phyloP scores from a whole-genome alignment of 495 filamentous ascomycete species.

The Staphylotrichum longicolle region DNA sequence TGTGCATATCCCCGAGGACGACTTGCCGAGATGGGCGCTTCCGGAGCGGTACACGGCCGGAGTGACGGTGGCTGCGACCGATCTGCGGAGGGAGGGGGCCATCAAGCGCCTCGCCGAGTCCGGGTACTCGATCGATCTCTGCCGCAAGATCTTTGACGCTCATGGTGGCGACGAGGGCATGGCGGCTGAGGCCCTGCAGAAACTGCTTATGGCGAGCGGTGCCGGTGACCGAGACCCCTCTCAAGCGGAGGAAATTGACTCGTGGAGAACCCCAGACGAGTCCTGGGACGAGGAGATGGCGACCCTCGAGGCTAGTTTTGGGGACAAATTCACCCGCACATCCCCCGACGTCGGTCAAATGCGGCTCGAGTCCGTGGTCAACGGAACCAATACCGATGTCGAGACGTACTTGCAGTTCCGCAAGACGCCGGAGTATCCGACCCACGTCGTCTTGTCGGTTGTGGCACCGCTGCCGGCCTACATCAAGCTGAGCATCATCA shows the following conservation, averaged over 20 bases:
- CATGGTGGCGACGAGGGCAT: constrained; percentile 68
- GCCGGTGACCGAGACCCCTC: constrained; percentile 16
- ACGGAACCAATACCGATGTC: constrained; percentile 43
- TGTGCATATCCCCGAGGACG: constrained; percentile 95
- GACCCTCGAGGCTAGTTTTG: constrained; percentile 78
- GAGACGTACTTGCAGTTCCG: constrained; percentile 52
- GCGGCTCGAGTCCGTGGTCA: constrained; percentile 45
- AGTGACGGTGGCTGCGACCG: constrained; percentile 73
- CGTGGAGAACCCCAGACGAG: constrained; percentile 48
- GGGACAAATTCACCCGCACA: constrained; percentile 56
- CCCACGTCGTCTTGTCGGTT: constrained; percentile 71
- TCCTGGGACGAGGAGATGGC: constrained; percentile 84
- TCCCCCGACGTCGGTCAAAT: constrained; percentile 65
- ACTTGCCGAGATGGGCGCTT: constrained; percentile 82
- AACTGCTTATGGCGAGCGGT: constrained; percentile 57
- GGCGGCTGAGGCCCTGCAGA: constrained; percentile 76
- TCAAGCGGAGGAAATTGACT: constrained; percentile 31
- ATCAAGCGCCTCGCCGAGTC: constrained; percentile 77
- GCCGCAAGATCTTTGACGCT: constrained; percentile 66
- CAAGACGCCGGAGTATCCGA: constrained; percentile 64
- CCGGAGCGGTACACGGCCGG: constrained; percentile 89
- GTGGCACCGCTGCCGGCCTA: constrained; percentile 76
- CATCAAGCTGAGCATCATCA: constrained; percentile 84
- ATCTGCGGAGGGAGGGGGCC: constrained; percentile 72
- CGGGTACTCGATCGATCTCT: constrained; percentile 83